These are phyloP conservation scores for Citeromyces siamensis DNA, from an alignment of 1,139 yeast genomes.

Conservation along the genomic window DNA sequence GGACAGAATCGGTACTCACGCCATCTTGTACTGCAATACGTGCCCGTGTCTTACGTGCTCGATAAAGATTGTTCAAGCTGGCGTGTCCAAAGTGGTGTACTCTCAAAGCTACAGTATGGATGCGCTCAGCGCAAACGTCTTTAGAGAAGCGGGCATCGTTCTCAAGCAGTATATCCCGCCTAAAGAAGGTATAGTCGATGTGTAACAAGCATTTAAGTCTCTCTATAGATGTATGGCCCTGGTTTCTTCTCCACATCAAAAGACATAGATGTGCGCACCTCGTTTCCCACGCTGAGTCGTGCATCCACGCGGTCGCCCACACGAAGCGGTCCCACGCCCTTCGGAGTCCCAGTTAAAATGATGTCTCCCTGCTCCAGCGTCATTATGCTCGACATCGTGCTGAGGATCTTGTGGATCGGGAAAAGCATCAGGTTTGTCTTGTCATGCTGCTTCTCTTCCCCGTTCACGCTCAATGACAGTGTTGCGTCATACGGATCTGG, in stretches of 20 bases:
- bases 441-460: slow-evolving; percentile 60
- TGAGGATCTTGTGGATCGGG: slow-evolving; percentile 70
- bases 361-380: slow-evolving; percentile 86
- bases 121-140: slow-evolving; percentile 50
- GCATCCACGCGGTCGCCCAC: slow-evolving; percentile 77
- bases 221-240: slow-evolving; percentile 65
- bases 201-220: slow-evolving; percentile 21
- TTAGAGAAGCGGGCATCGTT: slow-evolving; percentile 60
- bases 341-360: slow-evolving; percentile 91
- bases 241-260: slow-evolving; percentile 56
- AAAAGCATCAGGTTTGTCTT: slow-evolving; percentile 79
- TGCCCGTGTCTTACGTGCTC: slow-evolving; percentile 97
- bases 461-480: slow-evolving; percentile 60
- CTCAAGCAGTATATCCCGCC: slow-evolving; percentile 70
- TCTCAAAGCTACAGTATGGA: slow-evolving; percentile 94
- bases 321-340: slow-evolving; percentile 80
- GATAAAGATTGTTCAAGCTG: slow-evolving; percentile 88
- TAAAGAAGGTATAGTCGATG: slow-evolving; percentile 16
- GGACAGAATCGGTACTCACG: slow-evolving; percentile 56
- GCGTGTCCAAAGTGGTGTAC: slow-evolving; percentile 86
- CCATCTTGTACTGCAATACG: slow-evolving; percentile 82
- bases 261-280: slow-evolving; percentile 41
- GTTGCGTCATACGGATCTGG: slow-evolving; percentile 67
- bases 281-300: slow-evolving; percentile 39
- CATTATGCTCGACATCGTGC: slow-evolving; percentile 79